Conservation (phyloP, 805 yeast species). For the Zygotorulaspora florentina region DNA sequence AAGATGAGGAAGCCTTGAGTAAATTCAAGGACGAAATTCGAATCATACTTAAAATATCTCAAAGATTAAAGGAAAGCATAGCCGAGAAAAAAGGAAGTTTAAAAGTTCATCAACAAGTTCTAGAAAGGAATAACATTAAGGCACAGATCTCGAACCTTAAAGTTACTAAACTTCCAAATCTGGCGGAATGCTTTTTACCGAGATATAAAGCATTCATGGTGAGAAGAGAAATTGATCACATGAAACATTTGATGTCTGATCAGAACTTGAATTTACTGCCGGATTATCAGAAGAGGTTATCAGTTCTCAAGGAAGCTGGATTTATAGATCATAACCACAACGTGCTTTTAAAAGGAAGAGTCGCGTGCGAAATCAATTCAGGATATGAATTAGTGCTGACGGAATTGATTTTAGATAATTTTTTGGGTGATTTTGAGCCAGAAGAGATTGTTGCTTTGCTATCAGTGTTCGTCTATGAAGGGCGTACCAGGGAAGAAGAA, state of each 20-base stretch:
- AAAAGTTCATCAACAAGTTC: conserved; percentile 29
- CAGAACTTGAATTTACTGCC: conserved; percentile 88
- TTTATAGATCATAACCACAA: conserved; percentile 75
- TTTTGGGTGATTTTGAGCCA: conserved; percentile 87
- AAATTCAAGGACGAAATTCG: conserved; percentile 24
- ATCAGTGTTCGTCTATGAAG: conserved; percentile 92
- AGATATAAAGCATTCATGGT: conserved; percentile 45
- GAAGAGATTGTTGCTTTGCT: conserved; percentile 95
- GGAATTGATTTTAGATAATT: conserved; percentile 85
- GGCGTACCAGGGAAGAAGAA: conserved; percentile 58
- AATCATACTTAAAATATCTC: conserved; percentile 22
- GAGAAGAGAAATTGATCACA: conserved; percentile 46
- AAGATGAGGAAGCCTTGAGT: conserved; percentile 25
- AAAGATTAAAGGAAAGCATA: conserved; percentile 24
- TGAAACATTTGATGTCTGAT: conserved; percentile 67
- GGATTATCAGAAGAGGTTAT: conserved; percentile 85
- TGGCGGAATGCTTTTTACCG: conserved; percentile 43
- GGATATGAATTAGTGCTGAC: conserved; percentile 91
- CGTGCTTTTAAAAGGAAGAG: conserved; percentile 76
- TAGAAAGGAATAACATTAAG: conserved; percentile 29
- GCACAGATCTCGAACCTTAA: conserved; percentile 18
- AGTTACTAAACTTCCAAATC: conserved; percentile 39
- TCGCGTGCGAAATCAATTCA: conserved; percentile 85
- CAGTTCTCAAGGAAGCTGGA: conserved; percentile 70
- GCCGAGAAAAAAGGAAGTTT: conserved; percentile 30